Base-by-base conservation (phyloP, 2,329 filamentous ascomycete species). In the Alternaria solani region DNA sequence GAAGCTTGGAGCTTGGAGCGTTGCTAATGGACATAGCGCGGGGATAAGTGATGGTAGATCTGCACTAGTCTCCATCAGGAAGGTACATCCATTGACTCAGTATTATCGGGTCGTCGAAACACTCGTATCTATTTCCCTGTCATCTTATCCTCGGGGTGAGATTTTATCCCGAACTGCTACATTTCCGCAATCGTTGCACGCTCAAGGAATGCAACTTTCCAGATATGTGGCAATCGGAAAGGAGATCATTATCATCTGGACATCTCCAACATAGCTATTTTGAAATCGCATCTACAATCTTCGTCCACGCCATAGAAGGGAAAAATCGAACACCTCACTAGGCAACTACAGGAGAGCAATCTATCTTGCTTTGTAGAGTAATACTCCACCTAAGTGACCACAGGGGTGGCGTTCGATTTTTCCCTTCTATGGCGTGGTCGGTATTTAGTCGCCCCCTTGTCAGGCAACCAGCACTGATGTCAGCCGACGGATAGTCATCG, bases 61-160 rank as follows among this genome's bases (percentile, higher is more conserved):
- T 42, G 32, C 12, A 42, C 56, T 64, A 64, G 25, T 30, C 59
- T 32, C 14, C 1, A 57, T 57, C 8, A 49, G 59, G 62, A 62
- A 64, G 56, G 59, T 57, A 51, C 8, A 18, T 54, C 25, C 30
- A 49, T 18, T 14, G 46, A 32, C 34, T 25, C 32, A 38, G 18
- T 49, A 36, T 49, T 7, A 26, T 36, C 46, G 46, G 46, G 25
- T 49, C 32, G 46, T 25, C 46, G 32, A 49, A 36, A 36, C 23
- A 49, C 6, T 38, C 20, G 30, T 49, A 49, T 49, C 46, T 38
- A 26, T 0, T 25, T 25, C 12, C 12, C 46, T 26, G 5, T 25
- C 12, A 16, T 42, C 8, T 11, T 20, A 12, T 42, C 12, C 39
- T 42, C 20, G 11, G 11, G 12, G 12, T 16, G 23, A 1, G 14